Base-by-base conservation (phyloP, 208 protist species). In the Phytomonas francai region DNA sequence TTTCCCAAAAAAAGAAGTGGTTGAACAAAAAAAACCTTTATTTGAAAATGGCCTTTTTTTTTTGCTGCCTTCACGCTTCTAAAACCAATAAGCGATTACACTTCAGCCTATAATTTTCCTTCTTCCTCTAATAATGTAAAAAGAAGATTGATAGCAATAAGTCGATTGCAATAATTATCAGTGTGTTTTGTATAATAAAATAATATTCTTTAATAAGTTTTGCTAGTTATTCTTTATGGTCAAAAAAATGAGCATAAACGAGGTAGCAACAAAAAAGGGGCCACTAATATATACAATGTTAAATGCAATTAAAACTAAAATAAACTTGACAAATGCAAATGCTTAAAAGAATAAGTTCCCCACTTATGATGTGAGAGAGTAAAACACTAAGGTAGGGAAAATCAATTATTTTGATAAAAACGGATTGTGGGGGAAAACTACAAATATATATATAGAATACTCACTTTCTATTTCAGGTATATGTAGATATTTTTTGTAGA, bases 1-100 rank as follows among this genome's bases (percentile, higher is more conserved):
- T 14, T 14, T 42, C 32, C 32, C 27, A 42, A 33, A 27, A 3
- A 68, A 68, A 32, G 36, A 68, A 68, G 42, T 42, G 22, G 49
- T 14, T 39, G 11, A 14, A 33, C 11, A 42, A 65, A 33, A n/a
- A n/a, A 29, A 63, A 63, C n/a, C 30, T n/a, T 63, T 22, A 19
- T 63, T 59, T 30, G 25, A 30, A 16, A n/a, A n/a, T 0, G 49
- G 49, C 49, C n/a, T n/a, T n/a, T n/a, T n/a, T n/a, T n/a, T n/a
- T n/a, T n/a, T n/a, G n/a, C n/a, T n/a, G n/a, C n/a, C n/a, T n/a
- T n/a, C n/a, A n/a, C n/a, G n/a, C n/a, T n/a, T n/a, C n/a, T n/a
- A n/a, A 36, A 36, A 11, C 3, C 3, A 36, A 36, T 36, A 36
- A 36, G 8, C 33, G 33, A 36, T 36, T 8, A 36, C 33, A 11